Evolutionary conservation across 805 yeast species (phyloP).

Genomic region (Schizosaccharomyces lindneri): DNA sequence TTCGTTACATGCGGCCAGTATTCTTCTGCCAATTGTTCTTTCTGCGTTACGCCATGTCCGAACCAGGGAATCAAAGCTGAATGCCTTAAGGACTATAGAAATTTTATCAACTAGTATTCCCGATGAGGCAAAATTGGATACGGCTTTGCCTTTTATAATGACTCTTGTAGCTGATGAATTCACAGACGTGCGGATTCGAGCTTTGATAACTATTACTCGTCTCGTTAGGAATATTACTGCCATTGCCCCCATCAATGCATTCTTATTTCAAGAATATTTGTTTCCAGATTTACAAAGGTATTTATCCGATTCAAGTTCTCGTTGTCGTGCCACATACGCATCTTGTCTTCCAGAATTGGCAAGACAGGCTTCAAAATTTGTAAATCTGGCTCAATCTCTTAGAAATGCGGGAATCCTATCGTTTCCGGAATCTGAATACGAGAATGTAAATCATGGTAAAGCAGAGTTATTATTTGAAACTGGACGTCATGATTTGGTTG

Average conservation of each 20-base stretch:
- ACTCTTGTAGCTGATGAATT: slow-evolving; percentile 45
- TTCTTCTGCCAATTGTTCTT: background rate
- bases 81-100: background rate
- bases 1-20: background rate
- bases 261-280: slow-evolving; percentile 59
- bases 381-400: slow-evolving; percentile 26
- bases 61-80: background rate
- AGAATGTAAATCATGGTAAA: slow-evolving; percentile 9
- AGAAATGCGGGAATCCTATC: slow-evolving; percentile 1
- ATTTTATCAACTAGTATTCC: slow-evolving; percentile 10
- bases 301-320: slow-evolving; percentile 17
- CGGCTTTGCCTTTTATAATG: slow-evolving; percentile 60
- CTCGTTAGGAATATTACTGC: slow-evolving; percentile 35
- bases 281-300: slow-evolving; percentile 39
- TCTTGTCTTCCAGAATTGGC: slow-evolving; percentile 52
- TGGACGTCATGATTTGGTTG: slow-evolving; percentile 8
- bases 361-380: slow-evolving; percentile 32
- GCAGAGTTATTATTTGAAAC: slow-evolving; percentile 14
- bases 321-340: slow-evolving; percentile 46
- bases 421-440: background rate
- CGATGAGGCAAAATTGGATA: slow-evolving; percentile 67
- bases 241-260: slow-evolving; percentile 49
- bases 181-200: slow-evolving; percentile 38
- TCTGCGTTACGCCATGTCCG: background rate
- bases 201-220: slow-evolving; percentile 42